Evolutionary conservation across 441 rosid genomes (phyloP), one percentile per base, ranked within the genome.

Genomic region (Omphalea diandra): DNA sequence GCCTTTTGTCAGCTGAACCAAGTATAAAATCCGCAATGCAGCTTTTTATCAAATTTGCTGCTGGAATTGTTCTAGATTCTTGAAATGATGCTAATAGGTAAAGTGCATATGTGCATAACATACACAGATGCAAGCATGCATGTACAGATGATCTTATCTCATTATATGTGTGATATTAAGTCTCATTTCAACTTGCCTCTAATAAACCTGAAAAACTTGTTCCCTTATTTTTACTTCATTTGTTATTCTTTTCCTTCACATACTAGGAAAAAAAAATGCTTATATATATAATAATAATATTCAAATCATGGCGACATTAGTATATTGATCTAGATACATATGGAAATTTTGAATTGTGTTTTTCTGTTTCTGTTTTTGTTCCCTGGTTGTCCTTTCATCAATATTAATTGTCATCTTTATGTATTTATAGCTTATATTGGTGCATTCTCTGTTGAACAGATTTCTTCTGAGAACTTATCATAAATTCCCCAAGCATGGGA

Each of bases 11-110:
- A 3, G 96, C 97, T 8, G 98, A 91, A 86, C 93, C 97, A 55
- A 89, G 93, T 82, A 88, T 93, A 43, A 93, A 91, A 80, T 86
- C 98, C 15, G 84, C 99, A 62, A 90, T 96, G 97, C 93, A 87
- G 80, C 88, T 90, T 76, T 93, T 91, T 84, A 84, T 91, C 67
- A 96, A 90, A 82, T 93, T 90, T 66, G 86, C 98, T 46, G 81
- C 98, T 41, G 96, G 90, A 56, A 84, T 89, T 55, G 86, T 88
- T 65, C 82, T 96, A 68, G 99, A 96, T 83, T 91, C 97, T 40
- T 91, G 92, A 94, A 85, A 67, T 47, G 97, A 93, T 82, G 78
- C 86, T 65, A 91, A 88, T 86, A 85, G 98, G 98, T 96, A 83
- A n/a, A n/a, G n/a, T n/a, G n/a, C n/a, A 40, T 40, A 11, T 52